Conservation (phyloP, 2,329 filamentous ascomycete species). For the Emmonsiellopsis sp. region DNA sequence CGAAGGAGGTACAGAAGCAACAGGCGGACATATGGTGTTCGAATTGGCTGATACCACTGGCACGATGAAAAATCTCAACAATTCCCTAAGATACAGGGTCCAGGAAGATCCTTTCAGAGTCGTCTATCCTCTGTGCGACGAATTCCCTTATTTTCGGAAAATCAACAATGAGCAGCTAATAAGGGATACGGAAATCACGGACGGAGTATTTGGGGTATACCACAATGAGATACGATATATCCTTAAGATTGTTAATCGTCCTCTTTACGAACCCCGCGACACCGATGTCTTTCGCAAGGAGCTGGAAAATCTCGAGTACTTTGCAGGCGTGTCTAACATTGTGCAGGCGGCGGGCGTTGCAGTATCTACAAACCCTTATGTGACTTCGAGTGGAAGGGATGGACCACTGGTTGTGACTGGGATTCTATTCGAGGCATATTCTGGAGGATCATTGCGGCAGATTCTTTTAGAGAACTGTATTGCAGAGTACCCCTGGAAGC, state of each 20-base stretch:
- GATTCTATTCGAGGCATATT: slow-evolving; percentile 13
- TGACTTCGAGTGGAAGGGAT: slow-evolving; percentile 5
- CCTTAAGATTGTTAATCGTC: slow-evolving; percentile 11
- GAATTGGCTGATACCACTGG: background rate
- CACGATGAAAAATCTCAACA: slow-evolving; percentile 1
- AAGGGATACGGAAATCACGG: slow-evolving; percentile 9
- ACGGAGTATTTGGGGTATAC: background rate
- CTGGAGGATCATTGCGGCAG: slow-evolving; percentile 11
- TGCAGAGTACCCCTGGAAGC: slow-evolving; percentile 9
- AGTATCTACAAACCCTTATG: slow-evolving; percentile 12
- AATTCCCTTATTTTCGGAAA: slow-evolving; percentile 11
- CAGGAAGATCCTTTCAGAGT: background rate
- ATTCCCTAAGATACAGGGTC: background rate
- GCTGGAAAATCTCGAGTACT: slow-evolving; percentile 14
- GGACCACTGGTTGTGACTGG: slow-evolving; percentile 11
- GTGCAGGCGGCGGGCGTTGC: slow-evolving; percentile 11
- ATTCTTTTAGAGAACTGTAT: slow-evolving; percentile 8
- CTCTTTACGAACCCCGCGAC: slow-evolving; percentile 12
- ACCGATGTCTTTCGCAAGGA: slow-evolving; percentile 12
- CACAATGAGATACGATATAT: too few relatives aligned
- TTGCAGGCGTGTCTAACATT: slow-evolving; percentile 11
- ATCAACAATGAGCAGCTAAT: slow-evolving; percentile 7
- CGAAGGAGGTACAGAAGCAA: slow-evolving; percentile 2
- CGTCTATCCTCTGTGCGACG: background rate
- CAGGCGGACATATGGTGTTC: background rate